Base-by-base conservation (phyloP, 208 protist genomes). In the Phytomonas sp. region DNA sequence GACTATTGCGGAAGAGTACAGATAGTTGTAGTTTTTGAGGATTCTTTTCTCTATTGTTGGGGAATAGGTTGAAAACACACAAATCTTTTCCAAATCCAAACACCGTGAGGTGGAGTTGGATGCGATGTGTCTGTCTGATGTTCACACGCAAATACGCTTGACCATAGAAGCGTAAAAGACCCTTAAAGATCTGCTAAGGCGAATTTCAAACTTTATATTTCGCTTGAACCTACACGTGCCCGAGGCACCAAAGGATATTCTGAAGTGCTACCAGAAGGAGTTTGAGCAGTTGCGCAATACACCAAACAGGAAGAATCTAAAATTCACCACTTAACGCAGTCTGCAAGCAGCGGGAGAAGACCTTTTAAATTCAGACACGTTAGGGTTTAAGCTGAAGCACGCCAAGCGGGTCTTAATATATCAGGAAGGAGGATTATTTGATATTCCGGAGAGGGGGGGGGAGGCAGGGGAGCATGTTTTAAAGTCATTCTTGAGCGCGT, bases 261-360 rank as follows among this genome's bases (percentile, higher is more conserved):
- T 97, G 88, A 83, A 87, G 72, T 96, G 93, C 80, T 96, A 98
- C 75, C 92, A 98, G 75, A 91, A 98, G 63, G 91, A 97, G 80
- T 78, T 98, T 6, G 93, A 97, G 76, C 93, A 98, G 82, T 98
- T 26, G 82, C 90, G 52, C 89, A 89, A 56, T 98, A 98, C 80
- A 73, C 76, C 16, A 92, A 93, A 69, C 78, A 89, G 59, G 96
- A 98, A 77, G 92, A 95, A 70, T 65, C 67, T 12, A 90, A 91
- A 74, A 66, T 96, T 34, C 89, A 91, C 66, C 81, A 97, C 71
- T 77, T 98, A 19, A 90, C 70, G 19, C 83, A 93, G 37, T 69
- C 77, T 29, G 77, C 95, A 86, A 89, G 72, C 42, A 76, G 63
- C 88, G 86, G 59, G 91, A 96, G 77, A 81, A 94, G 37, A 77